phyloP scores from a whole-genome alignment of 805 yeast genomes.

The Kodamaea restingae region DNA sequence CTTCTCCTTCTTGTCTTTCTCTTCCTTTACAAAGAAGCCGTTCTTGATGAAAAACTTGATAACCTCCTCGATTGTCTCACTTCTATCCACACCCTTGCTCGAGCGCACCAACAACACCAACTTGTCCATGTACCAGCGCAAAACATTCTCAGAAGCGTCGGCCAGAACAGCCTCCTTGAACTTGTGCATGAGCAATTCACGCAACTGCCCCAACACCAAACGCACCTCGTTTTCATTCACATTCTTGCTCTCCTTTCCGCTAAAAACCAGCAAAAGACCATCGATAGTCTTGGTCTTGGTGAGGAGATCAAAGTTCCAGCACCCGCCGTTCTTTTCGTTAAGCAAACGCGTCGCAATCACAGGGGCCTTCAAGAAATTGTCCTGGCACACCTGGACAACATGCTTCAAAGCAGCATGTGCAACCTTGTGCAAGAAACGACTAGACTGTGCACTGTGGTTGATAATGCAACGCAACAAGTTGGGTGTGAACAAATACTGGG shows the following conservation, averaged over 20 bases:
- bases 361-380: constrained; percentile 39
- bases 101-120: constrained; percentile 49
- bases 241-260: constrained; percentile 14
- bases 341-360: constrained; percentile 23
- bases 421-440: constrained; percentile 62
- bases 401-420: constrained; percentile 50
- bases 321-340: constrained; percentile 41
- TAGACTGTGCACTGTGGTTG: constrained; percentile 67
- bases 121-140: constrained; percentile 60
- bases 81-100: constrained; percentile 28
- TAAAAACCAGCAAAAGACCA: constrained; percentile 23
- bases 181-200: constrained; percentile 20
- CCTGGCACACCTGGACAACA: constrained; percentile 36
- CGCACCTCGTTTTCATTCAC: constrained; percentile 12
- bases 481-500: constrained; percentile 45
- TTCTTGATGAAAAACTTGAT: constrained; percentile 36
- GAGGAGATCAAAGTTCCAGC: constrained; percentile 68
- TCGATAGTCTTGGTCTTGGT: constrained; percentile 70
- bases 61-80: constrained; percentile 30
- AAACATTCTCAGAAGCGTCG: constrained; percentile 31
- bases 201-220: constrained; percentile 17
- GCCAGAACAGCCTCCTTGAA: constrained; percentile 22
- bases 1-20: constrained; percentile 7
- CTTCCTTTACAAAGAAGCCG: constrained; percentile 35
- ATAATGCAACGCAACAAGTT: constrained; percentile 70